Base-by-base conservation (phyloP, 768 basidiomycete genomes). In the Boletellus emodensis region DNA sequence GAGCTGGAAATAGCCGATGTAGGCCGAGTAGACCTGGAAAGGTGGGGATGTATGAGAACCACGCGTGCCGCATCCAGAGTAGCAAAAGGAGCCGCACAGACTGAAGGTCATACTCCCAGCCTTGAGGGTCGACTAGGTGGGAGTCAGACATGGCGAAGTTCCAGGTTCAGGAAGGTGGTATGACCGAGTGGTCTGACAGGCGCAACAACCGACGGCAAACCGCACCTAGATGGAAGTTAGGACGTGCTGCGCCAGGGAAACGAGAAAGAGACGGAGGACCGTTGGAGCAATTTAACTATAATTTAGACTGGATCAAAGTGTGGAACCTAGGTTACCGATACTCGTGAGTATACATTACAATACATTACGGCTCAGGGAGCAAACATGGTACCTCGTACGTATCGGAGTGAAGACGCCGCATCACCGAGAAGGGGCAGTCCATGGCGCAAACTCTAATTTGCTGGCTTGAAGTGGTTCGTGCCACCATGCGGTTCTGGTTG, bases 71-170 rank as follows among this genome's bases (percentile, higher is more conserved):
- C 40, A 32, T 30, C 40, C 35, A 14, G 15, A 17, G 2, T 26
- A n/a, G 28, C 35, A 20, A 47, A 43, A 28, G 52, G 10, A 73
- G 18, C 39, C 82, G 49, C 54, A 90, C 87, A 41, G 86, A 87
- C 59, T 87, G 85, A 6, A 89, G 75, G 66, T 90, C 87, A 57
- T 82, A 87, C 60, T 86, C 82, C 88, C 89, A 91, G 18, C 85
- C 87, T 52, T 74, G 75, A 15, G 85, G 84, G 54, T 87, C 83
- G 38, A 89, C 88, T 18, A 87, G 70, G 18, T 81, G 80, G 63
- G 87, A 87, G 64, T 87, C 83, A 30, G 82, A 70, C 85, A 83
- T 85, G 45, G 30, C 12, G 24, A 24, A 3, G 24, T 40, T 36
- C 35, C 40, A 13, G 9, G 26, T 50, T 18, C 30, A 30, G 30